Evolutionary conservation across 305 asterid species (phyloP).

Genomic region (Fraxinus paxiana): DNA sequence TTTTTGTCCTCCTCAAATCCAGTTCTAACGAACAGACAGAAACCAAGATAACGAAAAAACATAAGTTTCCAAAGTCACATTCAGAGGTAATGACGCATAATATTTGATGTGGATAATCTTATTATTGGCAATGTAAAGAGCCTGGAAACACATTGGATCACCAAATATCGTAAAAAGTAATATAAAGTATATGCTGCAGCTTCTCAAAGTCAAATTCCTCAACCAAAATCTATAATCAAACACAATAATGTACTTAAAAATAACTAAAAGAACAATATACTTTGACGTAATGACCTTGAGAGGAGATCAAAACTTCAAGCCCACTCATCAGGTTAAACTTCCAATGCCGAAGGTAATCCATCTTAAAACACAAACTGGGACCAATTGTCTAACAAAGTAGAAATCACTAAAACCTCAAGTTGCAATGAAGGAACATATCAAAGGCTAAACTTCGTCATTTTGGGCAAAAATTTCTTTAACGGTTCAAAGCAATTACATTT

Average conservation of each 20-base stretch:
- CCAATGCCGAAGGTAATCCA: neutral
- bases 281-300: neutral
- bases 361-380: neutral
- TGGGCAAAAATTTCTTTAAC: neutral
- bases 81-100: neutral
- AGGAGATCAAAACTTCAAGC: neutral
- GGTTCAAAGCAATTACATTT: neutral
- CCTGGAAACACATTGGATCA: neutral
- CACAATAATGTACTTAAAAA: neutral
- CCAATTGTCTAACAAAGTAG: neutral
- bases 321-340: neutral
- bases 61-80: neutral
- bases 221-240: neutral
- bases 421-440: neutral
- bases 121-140: neutral
- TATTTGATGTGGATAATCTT: neutral
- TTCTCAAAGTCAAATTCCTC: neutral
- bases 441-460: neutral
- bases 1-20: slow-evolving; percentile 98
- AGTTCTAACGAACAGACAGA: slow-evolving; percentile 59
- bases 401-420: neutral
- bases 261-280: neutral
- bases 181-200: neutral
- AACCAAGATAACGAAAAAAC: slow-evolving; percentile 13
- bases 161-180: neutral